Percentiles rank a stretch among this genome's conserved stretches.
phyloP scores from a whole-genome alignment of 345 rosid genomes.

The Geranium rotundifolium region DNA sequence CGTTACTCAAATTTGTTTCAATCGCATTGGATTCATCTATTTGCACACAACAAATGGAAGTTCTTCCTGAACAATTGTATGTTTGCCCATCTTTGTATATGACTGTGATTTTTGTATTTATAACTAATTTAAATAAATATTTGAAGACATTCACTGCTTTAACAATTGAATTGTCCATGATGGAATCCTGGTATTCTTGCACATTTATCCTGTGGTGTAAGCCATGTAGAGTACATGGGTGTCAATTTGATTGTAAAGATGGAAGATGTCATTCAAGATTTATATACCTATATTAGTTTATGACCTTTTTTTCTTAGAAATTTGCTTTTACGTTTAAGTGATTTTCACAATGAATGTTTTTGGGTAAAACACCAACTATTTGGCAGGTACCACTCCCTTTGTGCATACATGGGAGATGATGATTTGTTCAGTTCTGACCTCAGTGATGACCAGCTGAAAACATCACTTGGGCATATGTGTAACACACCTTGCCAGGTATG shows the following conservation, averaged over 20 bases:
- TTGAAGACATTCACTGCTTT: too few species aligned
- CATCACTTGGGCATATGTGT: conserved; percentile 84
- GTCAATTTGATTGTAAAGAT: neutral
- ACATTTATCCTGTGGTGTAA: neutral
- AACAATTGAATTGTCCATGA: too few species aligned
- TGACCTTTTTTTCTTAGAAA: neutral
- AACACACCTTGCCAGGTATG: conserved; percentile 90
- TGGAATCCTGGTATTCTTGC: neutral
- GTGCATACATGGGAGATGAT: conserved; percentile 95
- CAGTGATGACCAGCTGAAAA: conserved; percentile 80
- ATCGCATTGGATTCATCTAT: too few species aligned
- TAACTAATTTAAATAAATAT: too few species aligned
- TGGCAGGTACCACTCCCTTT: conserved; percentile 80
- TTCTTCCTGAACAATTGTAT: too few species aligned
- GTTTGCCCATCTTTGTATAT: too few species aligned
- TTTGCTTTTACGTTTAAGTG: neutral
- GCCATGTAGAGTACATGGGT: neutral
- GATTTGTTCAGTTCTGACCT: conserved; percentile 99
- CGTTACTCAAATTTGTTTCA: too few species aligned
- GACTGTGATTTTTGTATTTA: too few species aligned
- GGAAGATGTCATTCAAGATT: neutral
- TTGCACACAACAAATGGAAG: too few species aligned
- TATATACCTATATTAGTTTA: too few species aligned
- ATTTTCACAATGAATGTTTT: conserved; percentile 2
- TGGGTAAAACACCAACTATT: too few species aligned